phyloP scores from a whole-genome alignment of 805 yeast genomes.

The Citeromyces matritensis region DNA sequence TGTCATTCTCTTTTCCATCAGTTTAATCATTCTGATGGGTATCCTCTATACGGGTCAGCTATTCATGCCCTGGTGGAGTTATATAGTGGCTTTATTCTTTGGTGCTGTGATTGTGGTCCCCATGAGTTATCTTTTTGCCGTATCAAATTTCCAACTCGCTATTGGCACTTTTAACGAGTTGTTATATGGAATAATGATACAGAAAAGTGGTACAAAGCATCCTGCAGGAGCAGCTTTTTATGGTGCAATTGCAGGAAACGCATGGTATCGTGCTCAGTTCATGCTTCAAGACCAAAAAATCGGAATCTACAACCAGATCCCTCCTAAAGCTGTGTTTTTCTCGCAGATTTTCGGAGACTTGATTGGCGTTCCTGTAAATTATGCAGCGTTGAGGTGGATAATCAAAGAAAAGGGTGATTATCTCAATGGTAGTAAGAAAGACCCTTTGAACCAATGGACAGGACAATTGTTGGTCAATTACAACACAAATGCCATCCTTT shows the following conservation, averaged over 20 bases:
- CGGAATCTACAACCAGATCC: slow-evolving; percentile 38
- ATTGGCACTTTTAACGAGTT: slow-evolving; percentile 37
- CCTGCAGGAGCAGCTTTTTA: slow-evolving; percentile 34
- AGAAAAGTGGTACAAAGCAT: slow-evolving; percentile 16
- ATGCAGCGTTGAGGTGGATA: slow-evolving; percentile 31
- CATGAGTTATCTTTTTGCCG: slow-evolving; percentile 31
- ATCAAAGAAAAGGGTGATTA: slow-evolving; percentile 19
- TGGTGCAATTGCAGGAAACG: slow-evolving; percentile 38
- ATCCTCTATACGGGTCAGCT: slow-evolving; percentile 17
- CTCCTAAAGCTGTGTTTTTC: slow-evolving; percentile 32
- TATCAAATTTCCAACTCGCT: slow-evolving; percentile 35
- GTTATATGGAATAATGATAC: slow-evolving; percentile 28
- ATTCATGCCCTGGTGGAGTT: slow-evolving; percentile 21
- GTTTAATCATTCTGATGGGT: slow-evolving; percentile 18
- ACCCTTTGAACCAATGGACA: slow-evolving; percentile 37
- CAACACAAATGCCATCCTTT: slow-evolving; percentile 34
- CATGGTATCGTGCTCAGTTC: slow-evolving; percentile 35
- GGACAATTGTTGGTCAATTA: slow-evolving; percentile 24
- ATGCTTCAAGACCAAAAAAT: slow-evolving; percentile 23
- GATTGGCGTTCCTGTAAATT: slow-evolving; percentile 37
- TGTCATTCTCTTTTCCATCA: slow-evolving; percentile 15
- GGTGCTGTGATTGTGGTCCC: slow-evolving; percentile 33
- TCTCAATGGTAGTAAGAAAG: slow-evolving; percentile 12
- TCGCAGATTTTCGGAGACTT: slow-evolving; percentile 37
- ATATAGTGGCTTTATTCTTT: slow-evolving; percentile 23